Conservation (phyloP, 73 alveolate genomes). For the Paramecium sonneborni region DNA sequence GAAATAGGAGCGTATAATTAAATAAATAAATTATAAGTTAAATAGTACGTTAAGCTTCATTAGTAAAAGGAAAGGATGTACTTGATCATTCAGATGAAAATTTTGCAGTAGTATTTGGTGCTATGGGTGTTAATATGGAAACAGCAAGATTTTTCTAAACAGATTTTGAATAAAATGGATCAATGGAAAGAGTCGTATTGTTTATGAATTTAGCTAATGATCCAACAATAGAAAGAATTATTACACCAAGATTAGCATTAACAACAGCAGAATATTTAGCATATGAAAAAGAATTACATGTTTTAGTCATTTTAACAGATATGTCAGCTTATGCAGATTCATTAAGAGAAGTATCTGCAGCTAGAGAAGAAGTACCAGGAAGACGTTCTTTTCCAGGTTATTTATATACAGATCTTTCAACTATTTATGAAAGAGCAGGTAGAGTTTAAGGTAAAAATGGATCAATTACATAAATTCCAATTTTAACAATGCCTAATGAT, state of each 20-base stretch:
- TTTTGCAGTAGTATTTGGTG: constrained; percentile 99
- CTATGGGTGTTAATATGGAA: constrained; percentile 99
- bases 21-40: constrained; percentile 50
- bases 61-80: constrained; percentile 98
- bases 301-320: constrained; percentile 98
- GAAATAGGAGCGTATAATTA: constrained; percentile 97
- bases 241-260: constrained; percentile 99
- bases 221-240: constrained; percentile 95
- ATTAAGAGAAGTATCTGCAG: constrained; percentile 99
- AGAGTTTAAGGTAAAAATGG: constrained; percentile 98
- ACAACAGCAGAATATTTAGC: constrained; percentile 99
- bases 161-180: constrained; percentile 99
- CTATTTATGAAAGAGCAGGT: constrained; percentile 99
- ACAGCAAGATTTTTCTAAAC: constrained; percentile 99
- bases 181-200: constrained; percentile 99
- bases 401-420: constrained; percentile 99
- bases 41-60: constrained; percentile 99
- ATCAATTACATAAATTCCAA: constrained; percentile 95
- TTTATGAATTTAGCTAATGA: constrained; percentile 99
- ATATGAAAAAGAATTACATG: constrained; percentile 97
- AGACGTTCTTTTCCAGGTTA: constrained; percentile 99
- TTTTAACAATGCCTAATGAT: constrained; percentile 99
- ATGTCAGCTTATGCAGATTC: constrained; percentile 99
- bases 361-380: constrained; percentile 99
- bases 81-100: constrained; percentile 98